Base-by-base conservation (phyloP, 1,139 yeast genomes). In the Debaryomyces singareniensis region DNA sequence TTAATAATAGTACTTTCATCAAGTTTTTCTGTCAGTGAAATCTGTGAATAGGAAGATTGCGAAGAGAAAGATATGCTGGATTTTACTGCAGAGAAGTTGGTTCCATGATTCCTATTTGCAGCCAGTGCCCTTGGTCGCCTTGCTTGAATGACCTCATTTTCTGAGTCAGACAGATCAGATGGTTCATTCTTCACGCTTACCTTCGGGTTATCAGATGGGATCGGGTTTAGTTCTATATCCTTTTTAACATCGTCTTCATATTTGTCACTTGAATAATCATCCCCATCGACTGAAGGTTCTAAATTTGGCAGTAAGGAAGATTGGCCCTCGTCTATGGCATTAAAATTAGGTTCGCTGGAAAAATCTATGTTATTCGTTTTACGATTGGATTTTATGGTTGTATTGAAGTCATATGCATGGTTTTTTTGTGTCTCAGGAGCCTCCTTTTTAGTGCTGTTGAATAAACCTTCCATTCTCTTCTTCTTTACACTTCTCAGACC, bases 131-230 rank as follows among this genome's bases (percentile, higher is more conserved):
- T 55, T 24, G 71, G 73, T 39, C 72, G 53, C 40, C 68, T 59
- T 5, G 65, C 54, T 11, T 70, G 63, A 16, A 75, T 61, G 4
- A 71, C 53, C 13, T 76, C 72, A 28, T 76, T 81, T 5, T 76
- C 82, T 5, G 75, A 75, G 27, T 68, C 69, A 15, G 38, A 42
- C 4, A 43, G 48, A 7, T 27, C 29, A 7, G 14, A 18, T 18
- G 7, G 9, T n/a, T 7, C 21, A 18, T 7, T 18, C 21, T 18
- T 18, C 21, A 7, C 21, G 9, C n/a, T 18, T n/a, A n/a, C n/a
- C n/a, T 18, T 18, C 21, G n/a, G n/a, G 21, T 18, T 7, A 18
- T 18, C 21, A 7, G 21, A 18, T n/a, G 9, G n/a, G n/a, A n/a
- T n/a, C n/a, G n/a, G n/a, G n/a, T n/a, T n/a, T n/a, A n/a, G n/a